A percentile compares a stretch with the other conserved stretches of the same genome.
Evolutionary conservation across 202 grass and related monocot species (phyloP).

Genomic region (Zoysia matrella): DNA sequence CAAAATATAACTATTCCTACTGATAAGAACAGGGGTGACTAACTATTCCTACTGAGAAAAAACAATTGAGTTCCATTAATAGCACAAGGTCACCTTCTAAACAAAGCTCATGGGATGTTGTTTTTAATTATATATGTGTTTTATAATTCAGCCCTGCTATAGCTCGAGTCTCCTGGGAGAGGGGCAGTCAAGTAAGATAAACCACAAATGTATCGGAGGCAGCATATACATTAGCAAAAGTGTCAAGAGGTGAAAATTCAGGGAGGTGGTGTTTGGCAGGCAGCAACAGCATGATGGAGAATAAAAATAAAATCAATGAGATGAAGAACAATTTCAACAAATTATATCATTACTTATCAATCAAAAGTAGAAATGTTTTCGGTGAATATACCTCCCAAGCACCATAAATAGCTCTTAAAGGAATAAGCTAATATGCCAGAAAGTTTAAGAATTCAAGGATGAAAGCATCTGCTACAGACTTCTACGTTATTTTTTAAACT

Average conservation of each 20-base stretch:
- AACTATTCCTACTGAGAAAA: not conserved
- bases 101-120: not conserved
- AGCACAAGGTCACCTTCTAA: not conserved
- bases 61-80: not conserved
- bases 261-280: not conserved
- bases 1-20: not conserved
- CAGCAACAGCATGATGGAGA: not conserved
- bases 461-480: not conserved
- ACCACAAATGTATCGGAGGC: not conserved
- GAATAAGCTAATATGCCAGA: not conserved
- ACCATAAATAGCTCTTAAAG: not conserved
- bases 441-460: not conserved
- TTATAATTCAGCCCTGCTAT: not conserved
- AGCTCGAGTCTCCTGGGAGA: not conserved
- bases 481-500: not conserved
- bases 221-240: not conserved
- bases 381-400: not conserved
- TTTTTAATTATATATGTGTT: slow-evolving; percentile 3
- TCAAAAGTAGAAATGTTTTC: not conserved
- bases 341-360: not conserved
- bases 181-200: too few relatives aligned
- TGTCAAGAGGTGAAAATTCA: not conserved
- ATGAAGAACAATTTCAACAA: not conserved
- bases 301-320: not conserved
- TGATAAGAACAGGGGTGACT: slow-evolving; percentile 15